These are phyloP conservation scores for Amylocarpus encephaloides DNA, from an alignment of 2,329 filamentous ascomycete genomes.

Conservation along the genomic window DNA sequence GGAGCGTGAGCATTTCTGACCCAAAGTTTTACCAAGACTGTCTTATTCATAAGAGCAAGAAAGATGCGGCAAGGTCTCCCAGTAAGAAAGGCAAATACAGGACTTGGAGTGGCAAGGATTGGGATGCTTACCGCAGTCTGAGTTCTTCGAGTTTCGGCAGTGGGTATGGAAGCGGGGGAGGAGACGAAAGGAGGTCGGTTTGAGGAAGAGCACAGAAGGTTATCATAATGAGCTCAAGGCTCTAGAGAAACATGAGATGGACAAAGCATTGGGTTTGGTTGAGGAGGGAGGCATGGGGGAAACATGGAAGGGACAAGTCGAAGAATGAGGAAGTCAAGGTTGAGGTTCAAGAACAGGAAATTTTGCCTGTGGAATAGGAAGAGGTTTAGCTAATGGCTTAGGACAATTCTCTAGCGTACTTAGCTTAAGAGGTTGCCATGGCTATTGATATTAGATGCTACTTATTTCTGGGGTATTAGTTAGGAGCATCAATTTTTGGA, in stretches of 20 bases:
- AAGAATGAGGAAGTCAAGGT: not conserved
- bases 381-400: not conserved
- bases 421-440: too few species aligned
- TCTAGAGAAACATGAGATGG: constrained; percentile 18
- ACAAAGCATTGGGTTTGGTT: constrained; percentile 16
- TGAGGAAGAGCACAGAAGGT: constrained; percentile 24
- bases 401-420: not conserved
- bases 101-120: constrained; percentile 29
- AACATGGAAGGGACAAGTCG: not conserved
- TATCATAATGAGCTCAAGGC: constrained; percentile 14
- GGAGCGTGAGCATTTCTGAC: constrained; percentile 19
- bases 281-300: constrained; percentile 16
- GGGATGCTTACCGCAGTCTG: not conserved
- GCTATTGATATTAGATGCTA: too few species aligned
- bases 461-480: too few species aligned
- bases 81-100: constrained; percentile 18
- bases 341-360: too few species aligned
- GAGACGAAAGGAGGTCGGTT: constrained; percentile 13
- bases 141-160: constrained; percentile 9
- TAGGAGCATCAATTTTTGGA: too few species aligned
- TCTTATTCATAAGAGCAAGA: constrained; percentile 9
- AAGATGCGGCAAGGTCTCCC: not conserved
- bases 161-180: constrained; percentile 1
- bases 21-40: constrained; percentile 27
- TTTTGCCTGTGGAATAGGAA: not conserved